Evolutionary conservation across 371 early-diverging fungal genomes (phyloP), one percentile per base, ranked within the genome.

Genomic region (Zopfochytrium polystomum): DNA sequence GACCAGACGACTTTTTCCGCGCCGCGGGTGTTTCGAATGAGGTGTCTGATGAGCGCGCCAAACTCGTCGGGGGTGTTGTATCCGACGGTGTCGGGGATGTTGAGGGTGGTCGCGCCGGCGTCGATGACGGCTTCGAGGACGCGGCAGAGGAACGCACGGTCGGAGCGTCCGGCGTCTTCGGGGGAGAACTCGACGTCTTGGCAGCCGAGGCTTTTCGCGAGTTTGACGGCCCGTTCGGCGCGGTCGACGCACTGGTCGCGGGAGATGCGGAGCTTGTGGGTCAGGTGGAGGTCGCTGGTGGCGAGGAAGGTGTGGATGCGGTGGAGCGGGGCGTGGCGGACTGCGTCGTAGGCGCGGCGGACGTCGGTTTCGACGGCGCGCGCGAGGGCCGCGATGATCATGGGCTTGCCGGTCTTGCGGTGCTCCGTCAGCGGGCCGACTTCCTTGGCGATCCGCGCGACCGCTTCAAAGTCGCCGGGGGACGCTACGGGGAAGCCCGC

Each of bases 81-180:
- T 0, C 97, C 95, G 5, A 96, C 95, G 0, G 95, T 96, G 67
- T 95, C 96, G 27, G 97, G 95, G 53, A 96, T 93, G 74, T 96
- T 96, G 55, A 96, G 75, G 1, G 95, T 95, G 0, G 91, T 91
- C 9, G 95, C 97, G 35, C 97, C 97, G 4, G 95, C 95, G n/a
- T n/a, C n/a, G 62, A 96, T 92, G 44, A 95, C 94, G n/a, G 84
- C 84, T 9, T 82, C 83, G 15, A 95, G 78, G 3, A 95, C 89
- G 53, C 80, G 63, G 68, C 89, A 87, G 71, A 96, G 75, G 68
- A 96, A 96, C 25, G 85, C 88, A 27, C 74, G 84, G 65, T 96
- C 95, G 44, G 87, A 86, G 31, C 97, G 82, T 34, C 92, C 92
- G 35, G 92, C 92, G 70, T 96, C 97, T 75, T 96, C 97, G 53